Evolutionary conservation across 768 basidiomycete species (phyloP).

Genomic region (Termitomyces sp.): DNA sequence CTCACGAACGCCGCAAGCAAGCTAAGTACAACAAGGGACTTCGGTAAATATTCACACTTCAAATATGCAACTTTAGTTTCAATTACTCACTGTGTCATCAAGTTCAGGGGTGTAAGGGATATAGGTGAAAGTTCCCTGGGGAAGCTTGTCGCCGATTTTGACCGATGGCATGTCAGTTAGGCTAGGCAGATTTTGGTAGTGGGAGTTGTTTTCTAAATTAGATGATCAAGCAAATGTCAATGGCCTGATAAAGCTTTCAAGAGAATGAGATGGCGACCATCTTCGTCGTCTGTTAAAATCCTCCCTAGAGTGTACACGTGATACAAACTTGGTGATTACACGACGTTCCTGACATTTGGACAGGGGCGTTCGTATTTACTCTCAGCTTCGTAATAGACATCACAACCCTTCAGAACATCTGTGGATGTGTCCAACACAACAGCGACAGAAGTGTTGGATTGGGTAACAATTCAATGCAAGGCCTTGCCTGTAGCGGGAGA

Average conservation of each 20-base stretch:
- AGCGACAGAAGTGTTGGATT: background rate
- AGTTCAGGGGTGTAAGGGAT: constrained; percentile 62
- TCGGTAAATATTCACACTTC: background rate
- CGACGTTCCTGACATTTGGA: background rate
- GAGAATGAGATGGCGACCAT: background rate
- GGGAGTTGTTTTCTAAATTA: background rate
- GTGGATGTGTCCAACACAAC: background rate
- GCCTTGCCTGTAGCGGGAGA: too few relatives aligned
- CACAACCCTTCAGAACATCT: background rate
- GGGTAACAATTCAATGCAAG: background rate
- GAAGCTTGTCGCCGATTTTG: constrained; percentile 35
- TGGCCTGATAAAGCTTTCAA: background rate
- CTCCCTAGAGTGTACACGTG: too few relatives aligned
- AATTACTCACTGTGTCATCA: constrained; percentile 49
- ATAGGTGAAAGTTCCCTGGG: constrained; percentile 41
- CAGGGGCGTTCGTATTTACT: background rate
- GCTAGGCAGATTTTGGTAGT: background rate
- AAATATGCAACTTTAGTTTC: background rate
- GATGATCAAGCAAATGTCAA: background rate
- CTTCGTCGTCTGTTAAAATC: too few relatives aligned
- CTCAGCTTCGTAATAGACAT: background rate
- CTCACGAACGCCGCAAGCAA: constrained; percentile 66
- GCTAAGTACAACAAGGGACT: constrained; percentile 31
- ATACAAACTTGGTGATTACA: background rate
- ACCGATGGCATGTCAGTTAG: constrained; percentile 21